Base-by-base conservation (phyloP, 1,284 basidiomycete genomes). In the Marasmius sp. region DNA sequence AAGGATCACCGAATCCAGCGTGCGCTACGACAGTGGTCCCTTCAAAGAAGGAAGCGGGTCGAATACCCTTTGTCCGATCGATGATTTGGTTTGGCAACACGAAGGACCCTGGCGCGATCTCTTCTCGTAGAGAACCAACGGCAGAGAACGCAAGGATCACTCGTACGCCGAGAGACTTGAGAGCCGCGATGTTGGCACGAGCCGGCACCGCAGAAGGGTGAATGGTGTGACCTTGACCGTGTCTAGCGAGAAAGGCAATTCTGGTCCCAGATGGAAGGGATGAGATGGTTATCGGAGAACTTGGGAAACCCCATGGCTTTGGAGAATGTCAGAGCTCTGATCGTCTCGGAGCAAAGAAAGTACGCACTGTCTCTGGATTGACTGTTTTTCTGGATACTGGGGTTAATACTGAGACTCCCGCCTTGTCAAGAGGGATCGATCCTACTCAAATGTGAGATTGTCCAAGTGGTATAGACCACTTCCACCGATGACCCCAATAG, bases 81-180 rank as follows among this genome's bases (percentile, higher is more conserved):
- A 99, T 98, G 78, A 98, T 94, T 75, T 98, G 96, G 58, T 85
- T 83, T 0, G 97, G 96, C 52, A 99, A 86, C 58, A 89, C 83
- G 74, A 98, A 95, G 69, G 96, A 89, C 48, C 95, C 93, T 0
- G 94, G 94, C n/a, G 85, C 75, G 71, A 98, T 94, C 70, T 98
- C 95, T 75, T 99, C 97, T 51, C 94, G 84, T 48, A 99, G 84
- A n/a, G 93, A 95, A 41, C 97, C 97, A 49, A 99, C 97, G 8
- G 97, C 97, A 16, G 91, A 93, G 81, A 99, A 99, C 1, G 96
- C 95, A 64, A 98, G 81, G 70, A 99, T 87, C 47, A 89, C 92
- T 64, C 90, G 86, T 14, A 95, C 93, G 57, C 97, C 97, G 65
- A 99, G 82, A 57, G 87, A 88, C 79, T 98, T 98, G 68, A 98